phyloP scores from a whole-genome alignment of 495 filamentous ascomycete species.

The Gamarada debralockiae region DNA sequence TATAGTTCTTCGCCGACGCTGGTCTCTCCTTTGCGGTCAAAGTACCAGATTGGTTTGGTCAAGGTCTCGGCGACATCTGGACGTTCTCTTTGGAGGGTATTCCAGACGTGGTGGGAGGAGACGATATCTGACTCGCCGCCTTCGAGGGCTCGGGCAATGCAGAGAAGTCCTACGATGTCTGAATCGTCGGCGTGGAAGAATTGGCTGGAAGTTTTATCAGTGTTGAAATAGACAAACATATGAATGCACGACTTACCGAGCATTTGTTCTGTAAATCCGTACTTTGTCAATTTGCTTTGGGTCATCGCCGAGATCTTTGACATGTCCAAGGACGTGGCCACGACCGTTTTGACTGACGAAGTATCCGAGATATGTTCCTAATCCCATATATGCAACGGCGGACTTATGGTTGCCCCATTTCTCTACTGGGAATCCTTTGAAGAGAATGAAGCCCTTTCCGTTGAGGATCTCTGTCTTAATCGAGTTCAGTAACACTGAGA shows the following conservation, averaged over 20 bases:
- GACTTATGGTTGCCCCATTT: constrained; percentile 78
- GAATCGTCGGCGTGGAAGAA: constrained; percentile 81
- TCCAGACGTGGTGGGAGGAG: constrained; percentile 78
- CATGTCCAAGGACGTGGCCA: constrained; percentile 88
- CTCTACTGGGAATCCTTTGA: constrained; percentile 74
- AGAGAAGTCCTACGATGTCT: constrained; percentile 84
- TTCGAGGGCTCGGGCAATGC: constrained; percentile 70
- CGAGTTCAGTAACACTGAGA: constrained; percentile 47
- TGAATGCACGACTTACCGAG: constrained; percentile 47
- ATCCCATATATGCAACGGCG: constrained; percentile 84
- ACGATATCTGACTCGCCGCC: constrained; percentile 85
- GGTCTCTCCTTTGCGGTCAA: constrained; percentile 88
- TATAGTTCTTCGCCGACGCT: constrained; percentile 71
- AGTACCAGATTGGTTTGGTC: constrained; percentile 82
- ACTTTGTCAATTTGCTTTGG: constrained; percentile 75
- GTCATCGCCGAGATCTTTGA: constrained; percentile 87
- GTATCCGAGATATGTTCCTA: constrained; percentile 84
- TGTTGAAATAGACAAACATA: neutral
- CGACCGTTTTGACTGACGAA: constrained; percentile 80
- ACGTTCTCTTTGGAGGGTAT: constrained; percentile 66
- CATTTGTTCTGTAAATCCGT: constrained; percentile 85
- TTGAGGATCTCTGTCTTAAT: constrained; percentile 71
- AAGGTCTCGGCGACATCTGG: constrained; percentile 76
- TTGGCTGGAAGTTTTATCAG: constrained; percentile 36
- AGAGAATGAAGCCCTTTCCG: constrained; percentile 87